Conservation (phyloP, 1,284 basidiomycete species). For the Leccinum variabile region DNA sequence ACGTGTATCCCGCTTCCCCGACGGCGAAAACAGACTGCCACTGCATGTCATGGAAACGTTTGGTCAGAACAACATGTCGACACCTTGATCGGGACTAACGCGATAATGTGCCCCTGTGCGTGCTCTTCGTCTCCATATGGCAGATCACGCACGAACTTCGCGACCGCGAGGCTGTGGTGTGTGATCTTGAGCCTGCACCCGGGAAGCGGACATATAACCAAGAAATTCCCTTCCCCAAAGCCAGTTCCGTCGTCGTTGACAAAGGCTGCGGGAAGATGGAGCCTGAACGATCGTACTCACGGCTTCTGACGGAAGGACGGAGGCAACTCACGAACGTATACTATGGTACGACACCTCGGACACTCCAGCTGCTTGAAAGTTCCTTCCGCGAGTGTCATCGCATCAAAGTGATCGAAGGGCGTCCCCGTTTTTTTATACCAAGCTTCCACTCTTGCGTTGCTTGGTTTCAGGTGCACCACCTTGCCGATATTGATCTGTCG, state of each 20-base stretch:
- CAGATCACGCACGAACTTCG: constrained; percentile 38
- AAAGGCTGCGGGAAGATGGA: constrained; percentile 28
- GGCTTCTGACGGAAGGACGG: neutral
- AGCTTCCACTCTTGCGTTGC: constrained; percentile 18
- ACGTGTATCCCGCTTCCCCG: constrained; percentile 22
- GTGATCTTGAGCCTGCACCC: constrained; percentile 36
- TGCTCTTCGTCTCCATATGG: constrained; percentile 17
- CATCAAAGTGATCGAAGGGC: constrained; percentile 39
- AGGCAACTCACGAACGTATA: constrained; percentile 33
- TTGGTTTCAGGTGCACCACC: constrained; percentile 22
- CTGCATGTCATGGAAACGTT: constrained; percentile 14
- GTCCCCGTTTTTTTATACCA: constrained; percentile 36
- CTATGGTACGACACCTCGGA: constrained; percentile 35
- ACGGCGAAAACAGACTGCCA: constrained; percentile 34
- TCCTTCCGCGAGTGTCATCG: constrained; percentile 25
- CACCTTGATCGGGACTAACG: constrained; percentile 18
- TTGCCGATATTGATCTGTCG: constrained; percentile 29
- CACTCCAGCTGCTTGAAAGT: constrained; percentile 32
- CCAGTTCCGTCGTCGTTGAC: constrained; percentile 34
- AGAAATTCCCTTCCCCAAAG: constrained; percentile 37
- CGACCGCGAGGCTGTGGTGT: constrained; percentile 34
- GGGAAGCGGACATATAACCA: constrained; percentile 27
- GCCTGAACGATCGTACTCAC: neutral
- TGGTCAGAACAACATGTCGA: neutral
- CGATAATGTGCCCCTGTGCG: constrained; percentile 18